These are phyloP conservation scores for Candida tropicalis DNA, from an alignment of 1,139 yeast species.

Conservation along the genomic window DNA sequence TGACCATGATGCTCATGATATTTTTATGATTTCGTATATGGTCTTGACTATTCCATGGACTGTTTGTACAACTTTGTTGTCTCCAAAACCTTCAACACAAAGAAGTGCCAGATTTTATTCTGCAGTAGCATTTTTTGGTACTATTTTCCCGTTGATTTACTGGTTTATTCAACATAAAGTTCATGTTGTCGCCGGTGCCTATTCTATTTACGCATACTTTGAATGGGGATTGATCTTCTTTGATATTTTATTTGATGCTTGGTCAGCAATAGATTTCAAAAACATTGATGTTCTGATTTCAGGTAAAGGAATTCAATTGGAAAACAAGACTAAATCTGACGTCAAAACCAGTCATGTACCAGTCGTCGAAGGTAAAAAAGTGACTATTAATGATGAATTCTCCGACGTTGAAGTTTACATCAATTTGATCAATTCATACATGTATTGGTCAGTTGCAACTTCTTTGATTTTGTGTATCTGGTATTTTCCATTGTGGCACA, in stretches of 20 bases:
- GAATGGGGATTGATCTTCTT: constrained; percentile 89
- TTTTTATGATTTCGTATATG: constrained; percentile 90
- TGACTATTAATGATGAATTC: constrained; percentile 24
- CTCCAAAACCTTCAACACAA: constrained; percentile 51
- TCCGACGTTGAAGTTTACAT: constrained; percentile 45
- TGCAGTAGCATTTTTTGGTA: constrained; percentile 64
- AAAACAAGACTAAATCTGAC: not conserved
- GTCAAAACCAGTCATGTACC: no score
- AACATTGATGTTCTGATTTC: constrained; percentile 49
- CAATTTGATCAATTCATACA: constrained; percentile 59
- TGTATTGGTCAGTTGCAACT: constrained; percentile 84
- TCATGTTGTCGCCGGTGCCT: constrained; percentile 87
- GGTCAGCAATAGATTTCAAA: constrained; percentile 71
- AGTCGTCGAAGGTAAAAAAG: constrained; percentile 41
- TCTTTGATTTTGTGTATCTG: constrained; percentile 85
- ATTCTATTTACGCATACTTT: constrained; percentile 88
- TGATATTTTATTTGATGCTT: constrained; percentile 83
- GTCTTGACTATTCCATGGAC: constrained; percentile 94
- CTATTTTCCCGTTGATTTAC: constrained; percentile 79
- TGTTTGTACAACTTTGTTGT: constrained; percentile 56
- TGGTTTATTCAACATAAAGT: constrained; percentile 94
- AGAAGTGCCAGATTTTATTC: constrained; percentile 53
- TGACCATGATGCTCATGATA: constrained; percentile 94
- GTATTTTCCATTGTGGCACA: constrained; percentile 97
- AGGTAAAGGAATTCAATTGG: constrained; percentile 23